Evolutionary conservation across 768 basidiomycete species (phyloP).

Genomic region (Mrakia hoshinonis): DNA sequence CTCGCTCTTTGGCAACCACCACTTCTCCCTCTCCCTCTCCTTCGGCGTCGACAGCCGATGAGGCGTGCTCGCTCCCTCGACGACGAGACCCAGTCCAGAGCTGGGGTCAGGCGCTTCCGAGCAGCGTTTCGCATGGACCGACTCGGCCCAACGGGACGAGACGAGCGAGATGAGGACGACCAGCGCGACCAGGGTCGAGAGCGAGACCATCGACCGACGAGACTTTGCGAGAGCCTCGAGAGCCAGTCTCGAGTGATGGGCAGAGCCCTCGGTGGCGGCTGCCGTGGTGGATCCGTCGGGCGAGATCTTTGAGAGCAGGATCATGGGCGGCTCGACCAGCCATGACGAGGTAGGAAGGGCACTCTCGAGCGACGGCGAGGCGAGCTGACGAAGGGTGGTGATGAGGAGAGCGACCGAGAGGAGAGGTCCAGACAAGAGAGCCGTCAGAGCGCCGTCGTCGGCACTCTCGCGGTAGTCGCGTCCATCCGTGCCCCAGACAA

Average conservation of each 20-base stretch:
- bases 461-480: conserved; percentile 55
- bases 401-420: conserved; percentile 60
- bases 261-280: conserved; percentile 36
- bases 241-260: conserved; percentile 32
- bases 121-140: conserved; percentile 46
- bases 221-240: conserved; percentile 48
- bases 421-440: conserved; percentile 72
- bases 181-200: conserved; percentile 69
- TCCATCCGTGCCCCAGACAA: conserved; percentile 41
- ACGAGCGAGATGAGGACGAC: conserved; percentile 70
- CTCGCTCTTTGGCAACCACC: conserved; percentile 28
- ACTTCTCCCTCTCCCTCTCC: conserved; percentile 27
- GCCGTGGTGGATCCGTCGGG: conserved; percentile 48
- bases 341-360: conserved; percentile 47
- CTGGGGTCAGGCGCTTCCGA: not conserved
- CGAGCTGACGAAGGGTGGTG: conserved; percentile 46
- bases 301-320: conserved; percentile 46
- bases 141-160: conserved; percentile 68
- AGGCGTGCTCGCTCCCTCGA: conserved; percentile 5
- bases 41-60: conserved; percentile 50
- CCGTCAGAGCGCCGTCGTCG: conserved; percentile 80
- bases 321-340: conserved; percentile 66
- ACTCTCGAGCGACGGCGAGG: conserved; percentile 30
- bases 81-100: not conserved
- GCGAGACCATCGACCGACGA: conserved; percentile 65